Conservation (phyloP, 1,284 basidiomycete species). For the Tilletia walkeri region DNA sequence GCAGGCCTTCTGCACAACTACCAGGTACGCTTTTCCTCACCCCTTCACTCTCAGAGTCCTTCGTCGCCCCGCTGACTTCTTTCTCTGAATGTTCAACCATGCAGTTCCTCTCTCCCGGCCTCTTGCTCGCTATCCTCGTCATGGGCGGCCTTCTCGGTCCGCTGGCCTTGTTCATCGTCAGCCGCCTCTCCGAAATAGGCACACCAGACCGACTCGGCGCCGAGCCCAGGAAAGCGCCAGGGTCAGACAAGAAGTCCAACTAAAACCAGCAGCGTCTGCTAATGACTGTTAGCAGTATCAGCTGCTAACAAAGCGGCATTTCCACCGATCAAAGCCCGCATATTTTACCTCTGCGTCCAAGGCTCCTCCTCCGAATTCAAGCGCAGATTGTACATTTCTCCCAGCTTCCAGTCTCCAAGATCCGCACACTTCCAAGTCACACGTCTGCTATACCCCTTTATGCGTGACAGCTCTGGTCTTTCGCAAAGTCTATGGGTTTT, state of each 20-base stretch:
- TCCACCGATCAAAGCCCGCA: no score
- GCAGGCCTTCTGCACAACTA: slow-evolving; percentile 12
- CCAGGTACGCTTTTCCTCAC: not conserved
- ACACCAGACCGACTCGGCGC: slow-evolving; percentile 15
- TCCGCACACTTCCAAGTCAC: no score
- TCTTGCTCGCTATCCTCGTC: slow-evolving; percentile 4
- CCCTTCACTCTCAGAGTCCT: not conserved
- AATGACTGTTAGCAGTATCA: no score
- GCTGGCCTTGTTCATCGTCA: slow-evolving; percentile 8
- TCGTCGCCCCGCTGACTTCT: not conserved
- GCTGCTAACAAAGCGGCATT: no score
- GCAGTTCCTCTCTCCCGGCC: slow-evolving; percentile 13
- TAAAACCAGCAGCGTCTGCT: not conserved
- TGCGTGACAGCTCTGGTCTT: no score
- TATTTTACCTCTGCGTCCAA: no score
- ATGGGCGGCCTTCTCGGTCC: slow-evolving; percentile 13
- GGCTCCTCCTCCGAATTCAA: no score
- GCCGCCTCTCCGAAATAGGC: slow-evolving; percentile 5
- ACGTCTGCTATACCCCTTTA: no score
- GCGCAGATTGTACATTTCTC: no score
- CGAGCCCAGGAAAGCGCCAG: slow-evolving; percentile 11
- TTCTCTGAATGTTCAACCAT: not conserved
- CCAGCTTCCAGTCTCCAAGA: no score
- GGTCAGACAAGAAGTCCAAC: slow-evolving; percentile 10
- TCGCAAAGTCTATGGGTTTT: no score